These are phyloP conservation scores for Urochloa ruziziensis DNA, from an alignment of 176 grass and related monocot species.

Conservation along the genomic window DNA sequence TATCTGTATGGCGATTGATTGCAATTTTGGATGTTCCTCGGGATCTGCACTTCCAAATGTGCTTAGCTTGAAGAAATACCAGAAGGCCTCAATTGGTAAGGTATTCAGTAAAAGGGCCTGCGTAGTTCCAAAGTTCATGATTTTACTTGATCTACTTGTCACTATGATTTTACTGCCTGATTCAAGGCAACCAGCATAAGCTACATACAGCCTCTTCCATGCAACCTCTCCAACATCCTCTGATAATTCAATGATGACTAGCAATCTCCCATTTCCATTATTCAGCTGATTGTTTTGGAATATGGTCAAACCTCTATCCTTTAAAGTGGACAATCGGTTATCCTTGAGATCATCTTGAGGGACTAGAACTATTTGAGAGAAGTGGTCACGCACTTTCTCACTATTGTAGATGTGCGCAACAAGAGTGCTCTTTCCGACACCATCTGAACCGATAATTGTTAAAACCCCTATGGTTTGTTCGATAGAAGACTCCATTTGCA, in stretches of 20 bases:
- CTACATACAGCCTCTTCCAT: background rate
- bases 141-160: background rate
- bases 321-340: background rate
- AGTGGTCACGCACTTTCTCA: constrained; percentile 5
- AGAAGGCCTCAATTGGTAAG: background rate
- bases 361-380: background rate
- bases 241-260: background rate
- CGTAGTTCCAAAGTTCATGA: background rate
- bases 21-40: background rate
- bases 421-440: constrained; percentile 35
- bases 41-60: background rate
- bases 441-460: background rate
- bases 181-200: background rate
- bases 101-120: background rate
- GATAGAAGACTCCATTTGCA: background rate
- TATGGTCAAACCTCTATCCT: background rate
- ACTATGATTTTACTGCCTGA: background rate
- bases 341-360: background rate
- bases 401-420: background rate
- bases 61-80: background rate
- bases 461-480: background rate
- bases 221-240: background rate
- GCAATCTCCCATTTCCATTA: background rate
- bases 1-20: background rate
- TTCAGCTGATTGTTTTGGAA: no score